Base-by-base conservation (phyloP, 306 rosid genomes). In the Casuarina equisetifolia region DNA sequence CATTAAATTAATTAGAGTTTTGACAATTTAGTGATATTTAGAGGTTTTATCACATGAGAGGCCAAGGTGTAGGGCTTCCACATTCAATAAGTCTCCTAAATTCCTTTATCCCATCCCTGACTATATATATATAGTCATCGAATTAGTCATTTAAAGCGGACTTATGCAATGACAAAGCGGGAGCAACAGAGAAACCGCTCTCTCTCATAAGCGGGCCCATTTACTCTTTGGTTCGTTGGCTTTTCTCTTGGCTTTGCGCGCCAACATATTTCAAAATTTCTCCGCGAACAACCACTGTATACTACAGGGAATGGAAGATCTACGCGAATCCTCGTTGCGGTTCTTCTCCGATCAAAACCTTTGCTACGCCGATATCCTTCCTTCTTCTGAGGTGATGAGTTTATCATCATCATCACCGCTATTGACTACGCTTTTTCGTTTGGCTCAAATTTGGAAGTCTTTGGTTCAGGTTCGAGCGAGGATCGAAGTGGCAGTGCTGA, bases 401-500 rank as follows among this genome's bases (percentile, higher is more conserved):
- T 53, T 64, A 51, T 59, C 57, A 39, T 75, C 76, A 17, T 55
- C 76, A n/a, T 48, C 70, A 57, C 4, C 11, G 32, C 32, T 25
- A 2, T 64, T 54, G 40, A 51, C 2, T 73, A 13, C 39, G 42
- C 9, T 7, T 51, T 70, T 10, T 45, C 20, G 13, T 0, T 54
- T 38, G 35, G 25, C 43, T 73, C 74, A 2, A 66, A 66, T 38
- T 39, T 19, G 13, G 17, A 42, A 69, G 46, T 48, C 32, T 53
- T 73, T 20, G 64, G 74, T 64, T 9, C 82, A 92, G 97, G 94
- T 82, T 52, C 78, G 85, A 46, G 94, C 97, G 38, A 84, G 99
- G 87, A 95, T 92, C 79, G 96, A 95, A 87, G 90, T 92, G 0
- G 87, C 97, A 3, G 90, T 92, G 68, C 91, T 95, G 89, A 92